These are phyloP conservation scores for Carpinus fangiana DNA, from an alignment of 306 rosid species.

Conservation along the genomic window DNA sequence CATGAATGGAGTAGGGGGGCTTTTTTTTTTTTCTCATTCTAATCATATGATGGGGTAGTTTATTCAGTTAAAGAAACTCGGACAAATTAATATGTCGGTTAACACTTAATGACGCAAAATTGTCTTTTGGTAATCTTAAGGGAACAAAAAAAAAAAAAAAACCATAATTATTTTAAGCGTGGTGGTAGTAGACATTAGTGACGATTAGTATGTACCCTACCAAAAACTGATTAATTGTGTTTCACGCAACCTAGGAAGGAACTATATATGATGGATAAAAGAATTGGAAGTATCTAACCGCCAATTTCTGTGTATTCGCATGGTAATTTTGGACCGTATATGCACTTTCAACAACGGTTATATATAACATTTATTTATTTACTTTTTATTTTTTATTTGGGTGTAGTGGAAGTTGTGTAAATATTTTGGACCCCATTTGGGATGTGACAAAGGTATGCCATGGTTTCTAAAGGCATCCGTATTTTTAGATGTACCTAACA, in stretches of 20 bases:
- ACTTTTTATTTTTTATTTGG: conserved; percentile 8
- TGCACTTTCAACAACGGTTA: conserved; percentile 18
- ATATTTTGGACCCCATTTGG: conserved; percentile 22
- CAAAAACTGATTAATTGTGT: not conserved
- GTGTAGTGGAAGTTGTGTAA: conserved; percentile 7
- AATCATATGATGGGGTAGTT: not conserved
- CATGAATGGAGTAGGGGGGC: not conserved
- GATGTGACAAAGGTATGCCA: conserved; percentile 22
- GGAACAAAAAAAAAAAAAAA: not conserved
- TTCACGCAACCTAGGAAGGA: too few species aligned
- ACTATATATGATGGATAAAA: not conserved
- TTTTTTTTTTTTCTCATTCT: not conserved
- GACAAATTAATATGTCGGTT: too few species aligned
- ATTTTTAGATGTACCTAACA: conserved; percentile 37
- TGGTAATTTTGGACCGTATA: conserved; percentile 18
- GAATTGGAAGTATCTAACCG: not conserved
- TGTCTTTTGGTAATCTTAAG: not conserved
- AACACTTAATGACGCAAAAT: not conserved
- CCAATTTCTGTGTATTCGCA: conserved; percentile 3
- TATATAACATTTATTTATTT: conserved; percentile 29
- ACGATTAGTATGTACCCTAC: not conserved
- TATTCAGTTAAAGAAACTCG: not conserved
- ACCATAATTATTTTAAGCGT: not conserved
- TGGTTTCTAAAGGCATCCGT: not conserved
- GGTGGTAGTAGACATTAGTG: not conserved